Conservation (phyloP, 164 flowering plant species). For the Nymphaea colorata region DNA sequence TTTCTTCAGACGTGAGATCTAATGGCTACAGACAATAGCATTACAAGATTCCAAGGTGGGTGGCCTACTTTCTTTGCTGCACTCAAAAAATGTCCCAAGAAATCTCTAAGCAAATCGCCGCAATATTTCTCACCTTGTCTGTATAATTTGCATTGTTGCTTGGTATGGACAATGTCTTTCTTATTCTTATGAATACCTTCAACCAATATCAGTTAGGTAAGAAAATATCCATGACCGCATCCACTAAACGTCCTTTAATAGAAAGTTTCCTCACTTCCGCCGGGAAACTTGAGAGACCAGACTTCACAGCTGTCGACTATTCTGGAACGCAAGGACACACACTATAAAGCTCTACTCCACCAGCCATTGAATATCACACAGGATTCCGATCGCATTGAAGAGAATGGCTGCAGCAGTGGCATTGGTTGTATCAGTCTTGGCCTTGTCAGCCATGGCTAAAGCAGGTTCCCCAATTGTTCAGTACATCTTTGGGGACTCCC, state of each 20-base stretch:
- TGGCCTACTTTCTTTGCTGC: background rate
- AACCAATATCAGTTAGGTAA: background rate
- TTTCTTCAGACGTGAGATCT: no score
- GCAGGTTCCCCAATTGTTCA: conserved; percentile 22
- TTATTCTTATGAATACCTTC: background rate
- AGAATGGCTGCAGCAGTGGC: background rate
- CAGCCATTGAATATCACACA: background rate
- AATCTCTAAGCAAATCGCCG: background rate
- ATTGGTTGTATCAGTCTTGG: background rate
- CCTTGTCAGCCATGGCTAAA: background rate
- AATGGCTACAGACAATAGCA: background rate
- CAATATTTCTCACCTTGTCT: background rate
- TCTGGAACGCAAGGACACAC: background rate
- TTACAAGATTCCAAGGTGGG: background rate
- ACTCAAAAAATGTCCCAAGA: background rate
- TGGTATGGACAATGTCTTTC: background rate
- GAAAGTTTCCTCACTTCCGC: background rate
- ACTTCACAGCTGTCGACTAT: background rate
- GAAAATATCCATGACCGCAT: background rate
- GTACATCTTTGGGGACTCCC: conserved; percentile 64
- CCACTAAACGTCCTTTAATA: background rate
- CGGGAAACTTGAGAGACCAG: background rate
- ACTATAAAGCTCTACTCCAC: background rate
- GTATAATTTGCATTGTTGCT: background rate
- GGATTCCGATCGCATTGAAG: background rate